These are phyloP conservation scores for Dendrobium chrysotoxum DNA, from an alignment of 106 monocot genomes.

Conservation along the genomic window DNA sequence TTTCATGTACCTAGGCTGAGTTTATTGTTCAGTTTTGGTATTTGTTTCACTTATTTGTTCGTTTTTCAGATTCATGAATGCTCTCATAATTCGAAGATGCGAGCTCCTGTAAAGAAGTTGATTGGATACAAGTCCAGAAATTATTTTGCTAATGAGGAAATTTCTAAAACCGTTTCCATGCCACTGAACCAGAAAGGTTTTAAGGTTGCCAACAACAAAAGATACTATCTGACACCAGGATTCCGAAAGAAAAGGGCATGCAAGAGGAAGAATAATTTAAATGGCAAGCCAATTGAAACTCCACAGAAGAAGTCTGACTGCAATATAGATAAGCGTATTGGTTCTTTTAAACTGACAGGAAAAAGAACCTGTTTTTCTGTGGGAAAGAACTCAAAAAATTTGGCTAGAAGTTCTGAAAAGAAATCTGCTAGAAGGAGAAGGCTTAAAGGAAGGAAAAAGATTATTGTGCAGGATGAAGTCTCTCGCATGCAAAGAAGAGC, in stretches of 20 bases:
- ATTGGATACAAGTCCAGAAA: slow-evolving; percentile 20
- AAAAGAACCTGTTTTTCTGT: slow-evolving; percentile 6
- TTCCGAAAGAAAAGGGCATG: slow-evolving; percentile 8
- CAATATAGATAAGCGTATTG: slow-evolving; percentile 5
- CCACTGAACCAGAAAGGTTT: slow-evolving; percentile 11
- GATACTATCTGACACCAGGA: slow-evolving; percentile 11
- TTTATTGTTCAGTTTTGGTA: not conserved
- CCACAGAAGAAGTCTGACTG: slow-evolving; percentile 2
- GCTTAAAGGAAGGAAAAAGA: slow-evolving; percentile 38
- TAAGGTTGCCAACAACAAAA: slow-evolving; percentile 16
- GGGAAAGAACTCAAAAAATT: slow-evolving; percentile 9
- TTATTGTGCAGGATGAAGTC: slow-evolving; percentile 54
- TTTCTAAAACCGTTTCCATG: slow-evolving; percentile 17
- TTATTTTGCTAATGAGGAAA: slow-evolving; percentile 6
- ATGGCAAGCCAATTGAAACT: slow-evolving; percentile 10
- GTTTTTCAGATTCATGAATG: not conserved
- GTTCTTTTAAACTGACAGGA: slow-evolving; percentile 5
- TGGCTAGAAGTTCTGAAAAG: slow-evolving; percentile 10
- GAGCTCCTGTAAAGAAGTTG: slow-evolving; percentile 18
- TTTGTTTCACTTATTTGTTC: not conserved
- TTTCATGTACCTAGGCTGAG: not conserved
- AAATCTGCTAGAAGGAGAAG: slow-evolving; percentile 18
- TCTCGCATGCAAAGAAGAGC: slow-evolving; percentile 60
- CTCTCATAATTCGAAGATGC: slow-evolving; percentile 8
- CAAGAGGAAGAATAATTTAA: slow-evolving; percentile 13